Conservation (phyloP, 129 eudicot genomes). For the Daucus carota region DH1_v3.0 NC_030388.2:10522501-10523000, state of each 20-base stretch:
- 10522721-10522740: conserved; percentile 12
- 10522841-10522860: conserved; percentile 7
- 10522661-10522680: conserved; percentile 8
- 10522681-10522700: conserved; percentile 20
- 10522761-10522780: conserved; percentile 15
- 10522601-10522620: conserved; percentile 12
- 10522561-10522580: conserved; percentile 15
- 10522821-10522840: conserved; percentile 18
- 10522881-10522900: conserved; percentile 18
- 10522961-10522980: conserved; percentile 19
- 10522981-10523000: conserved; percentile 14
- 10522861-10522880: conserved; percentile 19
- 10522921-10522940: conserved; percentile 10
- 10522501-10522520: conserved; percentile 11
- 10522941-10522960: neutral
- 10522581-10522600: conserved; percentile 14
- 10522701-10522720: neutral
- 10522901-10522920: conserved; percentile 18
- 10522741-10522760: conserved; percentile 10
- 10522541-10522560: conserved; percentile 7
- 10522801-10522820: conserved; percentile 9
- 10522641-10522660: conserved; percentile 15
- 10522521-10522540: neutral
- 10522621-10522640: conserved; percentile 12
- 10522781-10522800: neutral